Evolutionary conservation across 768 basidiomycete genomes (phyloP).

Genomic region (Tremella fuciformis): DNA sequence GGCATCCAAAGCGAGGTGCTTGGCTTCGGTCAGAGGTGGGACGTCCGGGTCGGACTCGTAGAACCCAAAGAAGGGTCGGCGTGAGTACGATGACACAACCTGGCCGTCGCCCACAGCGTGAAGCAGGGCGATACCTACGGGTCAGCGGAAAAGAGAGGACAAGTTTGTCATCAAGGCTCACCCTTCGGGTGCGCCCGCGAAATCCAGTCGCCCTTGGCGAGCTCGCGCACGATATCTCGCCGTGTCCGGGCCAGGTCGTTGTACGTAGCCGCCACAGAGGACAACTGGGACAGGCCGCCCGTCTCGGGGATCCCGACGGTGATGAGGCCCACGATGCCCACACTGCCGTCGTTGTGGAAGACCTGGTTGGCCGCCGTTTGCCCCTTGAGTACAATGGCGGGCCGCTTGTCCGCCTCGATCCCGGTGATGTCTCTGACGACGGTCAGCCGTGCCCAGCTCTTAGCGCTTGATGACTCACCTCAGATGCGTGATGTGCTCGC

Average conservation of each 20-base stretch:
- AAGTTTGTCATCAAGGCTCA: no score
- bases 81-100: slow-evolving; percentile 24
- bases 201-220: slow-evolving; percentile 25
- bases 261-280: slow-evolving; percentile 29
- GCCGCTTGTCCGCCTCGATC: slow-evolving; percentile 24
- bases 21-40: slow-evolving; percentile 17
- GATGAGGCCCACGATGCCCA: slow-evolving; percentile 24
- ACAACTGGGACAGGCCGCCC: slow-evolving; percentile 28
- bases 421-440: slow-evolving; percentile 27
- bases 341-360: slow-evolving; percentile 27
- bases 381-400: slow-evolving; percentile 29
- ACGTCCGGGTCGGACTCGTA: slow-evolving; percentile 25
- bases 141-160: no score
- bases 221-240: slow-evolving; percentile 24
- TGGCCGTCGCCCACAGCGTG: slow-evolving; percentile 5
- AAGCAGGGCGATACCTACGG: slow-evolving; percentile 7
- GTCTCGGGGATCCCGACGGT: slow-evolving; percentile 28
- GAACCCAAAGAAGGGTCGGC: slow-evolving; percentile 32
- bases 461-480: slow-evolving; percentile 8
- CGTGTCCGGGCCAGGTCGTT: slow-evolving; percentile 23
- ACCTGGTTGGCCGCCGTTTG: slow-evolving; percentile 31
- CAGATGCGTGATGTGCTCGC: slow-evolving; percentile 25
- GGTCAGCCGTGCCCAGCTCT: neutral
- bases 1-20: slow-evolving; percentile 33
- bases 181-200: slow-evolving; percentile 1